Evolutionary conservation across 495 filamentous ascomycete genomes (phyloP).

Genomic region (Aspergillus cristatus): DNA sequence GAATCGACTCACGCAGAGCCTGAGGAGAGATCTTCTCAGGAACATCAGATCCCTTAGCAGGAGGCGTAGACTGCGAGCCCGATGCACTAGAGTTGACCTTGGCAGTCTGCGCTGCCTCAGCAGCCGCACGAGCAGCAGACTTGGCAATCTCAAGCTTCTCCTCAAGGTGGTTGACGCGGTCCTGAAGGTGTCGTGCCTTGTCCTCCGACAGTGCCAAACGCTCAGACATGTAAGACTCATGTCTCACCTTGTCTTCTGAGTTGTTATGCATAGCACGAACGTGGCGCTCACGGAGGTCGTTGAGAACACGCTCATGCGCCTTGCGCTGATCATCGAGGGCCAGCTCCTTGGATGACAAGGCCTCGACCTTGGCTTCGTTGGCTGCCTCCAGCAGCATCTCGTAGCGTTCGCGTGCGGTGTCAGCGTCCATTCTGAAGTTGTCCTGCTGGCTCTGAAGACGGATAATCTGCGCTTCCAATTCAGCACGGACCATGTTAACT

Average conservation of each 20-base stretch:
- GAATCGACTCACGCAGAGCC: conserved; percentile 88
- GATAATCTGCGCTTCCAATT: conserved; percentile 63
- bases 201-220: conserved; percentile 67
- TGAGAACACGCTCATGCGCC: conserved; percentile 64
- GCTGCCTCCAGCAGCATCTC: conserved; percentile 73
- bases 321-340: conserved; percentile 58
- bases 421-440: conserved; percentile 59
- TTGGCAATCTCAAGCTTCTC: conserved; percentile 87
- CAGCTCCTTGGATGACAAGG: conserved; percentile 48
- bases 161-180: conserved; percentile 72
- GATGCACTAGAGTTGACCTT: conserved; percentile 34
- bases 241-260: conserved; percentile 60
- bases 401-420: conserved; percentile 61
- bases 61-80: conserved; percentile 36
- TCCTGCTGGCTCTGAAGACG: conserved; percentile 63
- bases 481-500: conserved; percentile 66
- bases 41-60: conserved; percentile 38
- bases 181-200: conserved; percentile 70
- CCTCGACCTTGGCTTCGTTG: conserved; percentile 38
- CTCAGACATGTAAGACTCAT: conserved; percentile 58
- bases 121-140: conserved; percentile 80
- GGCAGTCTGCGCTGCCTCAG: conserved; percentile 64
- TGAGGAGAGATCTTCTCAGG: conserved; percentile 88
- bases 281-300: conserved; percentile 54
- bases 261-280: conserved; percentile 62